Evolutionary conservation across 345 rosid genomes (phyloP).

Genomic region (Durio zibethinus): DNA sequence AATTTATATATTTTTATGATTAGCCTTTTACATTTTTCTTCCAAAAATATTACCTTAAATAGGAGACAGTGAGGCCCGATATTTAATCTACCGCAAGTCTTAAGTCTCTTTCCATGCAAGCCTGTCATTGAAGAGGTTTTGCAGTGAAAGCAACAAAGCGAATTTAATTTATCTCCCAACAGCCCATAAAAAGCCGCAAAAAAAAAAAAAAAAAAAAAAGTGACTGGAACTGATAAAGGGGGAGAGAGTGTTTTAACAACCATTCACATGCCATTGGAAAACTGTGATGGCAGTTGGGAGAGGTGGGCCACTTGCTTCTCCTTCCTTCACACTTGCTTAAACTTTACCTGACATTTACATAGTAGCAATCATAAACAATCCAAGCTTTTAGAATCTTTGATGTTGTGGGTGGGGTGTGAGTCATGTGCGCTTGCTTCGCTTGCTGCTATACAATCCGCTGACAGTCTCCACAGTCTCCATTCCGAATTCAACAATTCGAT

Average conservation of each 20-base stretch:
- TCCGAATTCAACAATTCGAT: not conserved
- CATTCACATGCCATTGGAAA: slow-evolving; percentile 3
- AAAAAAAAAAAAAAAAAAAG: not conserved
- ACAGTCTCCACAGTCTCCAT: not conserved
- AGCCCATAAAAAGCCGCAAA: no score
- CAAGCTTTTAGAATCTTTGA: not conserved
- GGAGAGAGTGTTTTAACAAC: not conserved
- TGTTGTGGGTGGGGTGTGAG: not conserved
- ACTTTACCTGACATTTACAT: slow-evolving; percentile 20
- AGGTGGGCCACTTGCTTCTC: slow-evolving; percentile 2
- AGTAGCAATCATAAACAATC: slow-evolving; percentile 19
- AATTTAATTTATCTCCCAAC: not conserved
- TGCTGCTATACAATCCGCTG: not conserved
- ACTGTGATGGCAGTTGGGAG: not conserved
- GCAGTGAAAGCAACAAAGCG: not conserved
- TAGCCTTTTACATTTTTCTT: no score
- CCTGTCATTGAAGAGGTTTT: not conserved
- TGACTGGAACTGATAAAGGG: not conserved
- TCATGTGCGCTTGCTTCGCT: slow-evolving; percentile 17
- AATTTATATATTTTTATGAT: no score
- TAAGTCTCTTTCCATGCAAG: not conserved
- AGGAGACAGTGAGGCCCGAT: not conserved
- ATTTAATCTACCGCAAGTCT: not conserved
- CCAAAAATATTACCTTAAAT: no score
- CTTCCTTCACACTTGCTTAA: slow-evolving; percentile 4